Conservation (phyloP, 129 eudicot species). For the Artemisia tridentata region DNA sequence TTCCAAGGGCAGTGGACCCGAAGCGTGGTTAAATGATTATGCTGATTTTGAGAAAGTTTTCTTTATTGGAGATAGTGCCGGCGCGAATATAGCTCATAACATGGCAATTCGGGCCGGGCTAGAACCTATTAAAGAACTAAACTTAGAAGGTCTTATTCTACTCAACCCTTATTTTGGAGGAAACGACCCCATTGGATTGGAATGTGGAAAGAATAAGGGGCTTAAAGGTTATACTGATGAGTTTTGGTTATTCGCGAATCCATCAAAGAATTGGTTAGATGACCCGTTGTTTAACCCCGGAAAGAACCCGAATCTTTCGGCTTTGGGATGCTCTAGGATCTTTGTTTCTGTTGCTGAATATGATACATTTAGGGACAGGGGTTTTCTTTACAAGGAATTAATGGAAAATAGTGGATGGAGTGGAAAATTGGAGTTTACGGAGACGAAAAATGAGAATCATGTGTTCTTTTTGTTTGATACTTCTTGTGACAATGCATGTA, state of each 20-base stretch:
- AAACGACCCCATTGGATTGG: conserved; percentile 29
- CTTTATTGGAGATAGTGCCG: conserved; percentile 49
- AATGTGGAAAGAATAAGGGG: conserved; percentile 19
- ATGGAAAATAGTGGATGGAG: conserved; percentile 44
- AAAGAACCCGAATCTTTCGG: conserved; percentile 24
- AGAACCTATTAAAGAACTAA: not conserved
- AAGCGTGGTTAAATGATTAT: conserved; percentile 37
- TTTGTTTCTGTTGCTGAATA: conserved; percentile 43
- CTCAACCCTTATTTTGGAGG: conserved; percentile 64
- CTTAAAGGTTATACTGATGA: conserved; percentile 2
- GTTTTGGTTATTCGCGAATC: conserved; percentile 29
- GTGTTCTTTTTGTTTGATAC: conserved; percentile 35
- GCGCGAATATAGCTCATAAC: conserved; percentile 53
- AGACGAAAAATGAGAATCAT: conserved; percentile 41
- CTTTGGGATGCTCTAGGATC: conserved; percentile 32
- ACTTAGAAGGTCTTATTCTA: conserved; percentile 29
- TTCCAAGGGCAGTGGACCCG: conserved; percentile 20
- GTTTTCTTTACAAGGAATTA: conserved; percentile 26
- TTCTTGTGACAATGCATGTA: conserved; percentile 10
- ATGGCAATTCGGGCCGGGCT: conserved; percentile 37
- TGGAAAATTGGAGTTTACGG: conserved; percentile 36
- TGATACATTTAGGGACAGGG: conserved; percentile 41
- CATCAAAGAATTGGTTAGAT: conserved; percentile 28
- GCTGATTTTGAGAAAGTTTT: conserved; percentile 39
- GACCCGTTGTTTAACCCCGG: conserved; percentile 47